These are phyloP conservation scores for Saussurea involucrata DNA, from an alignment of 129 eudicot genomes.

Conservation along the genomic window DNA sequence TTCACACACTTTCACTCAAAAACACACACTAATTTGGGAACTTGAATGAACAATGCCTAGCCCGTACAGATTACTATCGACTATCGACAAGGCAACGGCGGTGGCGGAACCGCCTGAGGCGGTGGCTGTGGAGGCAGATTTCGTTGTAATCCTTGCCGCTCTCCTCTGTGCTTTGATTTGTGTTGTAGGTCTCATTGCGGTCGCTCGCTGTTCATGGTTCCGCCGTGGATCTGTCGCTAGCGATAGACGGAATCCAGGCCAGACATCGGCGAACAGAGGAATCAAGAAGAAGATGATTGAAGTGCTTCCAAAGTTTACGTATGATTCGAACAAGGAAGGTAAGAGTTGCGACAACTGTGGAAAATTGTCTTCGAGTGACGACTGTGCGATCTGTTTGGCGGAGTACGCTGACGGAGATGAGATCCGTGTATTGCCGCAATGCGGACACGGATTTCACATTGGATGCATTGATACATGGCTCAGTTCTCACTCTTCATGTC, in stretches of 20 bases:
- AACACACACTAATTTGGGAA: not conserved
- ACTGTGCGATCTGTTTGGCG: slow-evolving; percentile 33
- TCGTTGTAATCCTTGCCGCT: slow-evolving; percentile 52
- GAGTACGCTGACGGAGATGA: slow-evolving; percentile 28
- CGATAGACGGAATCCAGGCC: not conserved
- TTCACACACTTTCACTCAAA: slow-evolving; percentile 3
- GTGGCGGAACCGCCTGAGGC: slow-evolving; percentile 36
- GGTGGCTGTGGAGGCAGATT: slow-evolving; percentile 38
- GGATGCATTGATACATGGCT: slow-evolving; percentile 23
- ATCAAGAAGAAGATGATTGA: slow-evolving; percentile 22
- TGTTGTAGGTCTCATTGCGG: slow-evolving; percentile 46
- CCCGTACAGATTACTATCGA: slow-evolving; percentile 20
- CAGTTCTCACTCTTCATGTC: slow-evolving; percentile 31
- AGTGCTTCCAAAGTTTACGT: slow-evolving; percentile 16
- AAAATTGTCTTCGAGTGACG: slow-evolving; percentile 16
- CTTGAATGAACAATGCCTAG: slow-evolving; percentile 31
- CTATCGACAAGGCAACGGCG: slow-evolving; percentile 13
- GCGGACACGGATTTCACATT: slow-evolving; percentile 29
- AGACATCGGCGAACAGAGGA: slow-evolving; percentile 15
- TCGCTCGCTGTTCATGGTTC: slow-evolving; percentile 63
- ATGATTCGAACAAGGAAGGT: not conserved
- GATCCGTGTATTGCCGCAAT: slow-evolving; percentile 46
- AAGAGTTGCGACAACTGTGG: not conserved
- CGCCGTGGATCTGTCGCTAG: slow-evolving; percentile 26
- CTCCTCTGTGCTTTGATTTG: slow-evolving; percentile 62